A percentile compares a stretch with the other conserved stretches of the same genome.
These are phyloP conservation scores for Alectoria sarmentosa DNA, from an alignment of 495 filamentous ascomycete genomes.

Conservation along the genomic window DNA sequence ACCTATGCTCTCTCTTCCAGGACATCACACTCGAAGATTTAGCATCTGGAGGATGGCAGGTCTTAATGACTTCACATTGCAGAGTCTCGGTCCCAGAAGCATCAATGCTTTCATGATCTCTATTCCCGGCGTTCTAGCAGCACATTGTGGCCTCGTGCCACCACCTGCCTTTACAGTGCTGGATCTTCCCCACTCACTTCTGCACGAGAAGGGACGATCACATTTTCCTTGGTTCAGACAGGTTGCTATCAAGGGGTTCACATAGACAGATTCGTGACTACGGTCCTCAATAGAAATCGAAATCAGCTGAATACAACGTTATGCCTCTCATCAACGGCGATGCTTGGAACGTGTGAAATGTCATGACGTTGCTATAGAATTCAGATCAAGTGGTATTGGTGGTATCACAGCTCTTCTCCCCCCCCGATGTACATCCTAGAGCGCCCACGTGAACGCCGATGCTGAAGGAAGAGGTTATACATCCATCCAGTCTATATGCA, in stretches of 20 bases:
- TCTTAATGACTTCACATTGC: not conserved
- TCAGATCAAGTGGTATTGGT: not conserved
- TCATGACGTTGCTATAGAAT: not conserved
- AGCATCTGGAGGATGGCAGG: not conserved
- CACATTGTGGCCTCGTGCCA: not conserved
- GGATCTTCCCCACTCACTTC: not conserved
- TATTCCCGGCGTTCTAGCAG: not conserved
- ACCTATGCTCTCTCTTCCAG: not conserved
- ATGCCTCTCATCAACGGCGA: not conserved
- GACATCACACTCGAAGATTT: not conserved
- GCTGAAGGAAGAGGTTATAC: not conserved
- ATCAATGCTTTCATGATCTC: not conserved
- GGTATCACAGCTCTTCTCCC: not conserved
- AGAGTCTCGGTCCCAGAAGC: not conserved
- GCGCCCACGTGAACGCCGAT: not conserved
- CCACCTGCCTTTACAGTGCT: not conserved
- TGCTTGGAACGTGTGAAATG: not conserved
- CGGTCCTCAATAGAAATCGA: too few relatives aligned
- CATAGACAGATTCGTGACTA: not conserved
- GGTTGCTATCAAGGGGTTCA: not conserved
- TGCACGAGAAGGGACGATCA: not conserved
- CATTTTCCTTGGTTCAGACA: not conserved
- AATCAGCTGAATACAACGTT: not conserved
- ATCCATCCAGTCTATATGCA: not conserved
- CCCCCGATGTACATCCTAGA: not conserved